Evolutionary conservation across 805 yeast species (phyloP).

Genomic region (Candida stauntonica): DNA sequence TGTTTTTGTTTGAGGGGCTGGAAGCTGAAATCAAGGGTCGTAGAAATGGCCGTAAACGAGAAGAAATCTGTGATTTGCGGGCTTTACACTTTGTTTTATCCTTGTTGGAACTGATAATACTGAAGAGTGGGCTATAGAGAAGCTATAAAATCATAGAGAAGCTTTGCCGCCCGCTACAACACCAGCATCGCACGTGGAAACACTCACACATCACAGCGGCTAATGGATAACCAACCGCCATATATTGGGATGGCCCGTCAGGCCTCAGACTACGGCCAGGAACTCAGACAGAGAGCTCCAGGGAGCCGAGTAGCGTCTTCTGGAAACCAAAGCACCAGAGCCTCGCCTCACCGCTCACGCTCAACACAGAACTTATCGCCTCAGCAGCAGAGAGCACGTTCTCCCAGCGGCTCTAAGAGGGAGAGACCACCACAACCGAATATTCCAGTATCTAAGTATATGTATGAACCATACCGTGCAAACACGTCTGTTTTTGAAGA

Average conservation of each 20-base stretch:
- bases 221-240: not conserved
- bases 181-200: too few relatives aligned
- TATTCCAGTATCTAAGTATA: constrained; percentile 2
- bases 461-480: constrained; percentile 15
- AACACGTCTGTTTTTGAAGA: constrained; percentile 14
- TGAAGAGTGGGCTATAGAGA: too few relatives aligned
- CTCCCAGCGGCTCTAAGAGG: not conserved
- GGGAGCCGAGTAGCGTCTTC: not conserved
- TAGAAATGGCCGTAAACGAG: not conserved
- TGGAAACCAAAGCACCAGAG: too few relatives aligned
- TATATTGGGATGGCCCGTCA: not conserved
- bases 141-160: too few relatives aligned
- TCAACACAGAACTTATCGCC: not conserved
- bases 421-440: not conserved
- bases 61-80: too few relatives aligned
- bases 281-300: not conserved
- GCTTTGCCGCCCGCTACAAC: too few relatives aligned
- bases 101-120: too few relatives aligned
- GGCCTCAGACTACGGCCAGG: not conserved
- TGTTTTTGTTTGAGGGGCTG: constrained; percentile 5
- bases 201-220: too few relatives aligned
- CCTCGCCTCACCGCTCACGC: not conserved
- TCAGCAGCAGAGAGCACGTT: not conserved
- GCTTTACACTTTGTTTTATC: too few relatives aligned
- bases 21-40: too few relatives aligned